These are phyloP conservation scores for Friedmanniomyces endolithicus DNA, from an alignment of 495 filamentous ascomycete species.

Conservation along the genomic window DNA sequence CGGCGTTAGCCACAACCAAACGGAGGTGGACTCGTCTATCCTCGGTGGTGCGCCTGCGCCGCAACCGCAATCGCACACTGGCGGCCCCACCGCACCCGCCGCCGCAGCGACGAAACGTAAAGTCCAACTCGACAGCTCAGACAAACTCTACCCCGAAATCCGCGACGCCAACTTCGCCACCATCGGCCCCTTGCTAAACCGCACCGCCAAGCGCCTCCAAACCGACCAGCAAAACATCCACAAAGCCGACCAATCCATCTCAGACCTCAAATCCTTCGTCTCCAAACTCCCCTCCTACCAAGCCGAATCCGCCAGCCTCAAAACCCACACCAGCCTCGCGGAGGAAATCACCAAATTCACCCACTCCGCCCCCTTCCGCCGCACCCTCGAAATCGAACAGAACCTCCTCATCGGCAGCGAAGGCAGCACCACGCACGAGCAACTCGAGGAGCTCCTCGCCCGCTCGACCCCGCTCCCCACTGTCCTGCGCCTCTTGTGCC, in stretches of 20 bases:
- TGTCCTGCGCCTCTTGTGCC: constrained; percentile 72
- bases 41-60: constrained; percentile 57
- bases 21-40: constrained; percentile 85
- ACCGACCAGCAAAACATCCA: constrained; percentile 84
- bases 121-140: constrained; percentile 76
- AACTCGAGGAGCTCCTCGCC: constrained; percentile 84
- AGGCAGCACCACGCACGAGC: constrained; percentile 73
- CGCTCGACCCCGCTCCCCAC: constrained; percentile 66
- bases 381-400: constrained; percentile 85
- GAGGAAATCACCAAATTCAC: constrained; percentile 94
- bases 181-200: constrained; percentile 77
- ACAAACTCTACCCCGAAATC: constrained; percentile 78
- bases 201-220: constrained; percentile 76
- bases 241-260: constrained; percentile 61
- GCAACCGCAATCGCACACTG: constrained; percentile 34
- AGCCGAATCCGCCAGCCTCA: constrained; percentile 80
- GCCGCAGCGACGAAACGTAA: constrained; percentile 69
- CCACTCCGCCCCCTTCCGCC: constrained; percentile 72
- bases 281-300: constrained; percentile 83
- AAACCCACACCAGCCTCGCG: constrained; percentile 78
- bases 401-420: constrained; percentile 88
- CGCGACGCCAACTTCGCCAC: constrained; percentile 93
- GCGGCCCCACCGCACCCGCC: constrained; percentile 29
- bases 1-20: constrained; percentile 73
- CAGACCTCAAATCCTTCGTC: constrained; percentile 87